phyloP scores from a whole-genome alignment of 805 yeast genomes.

The Martiniozyma abietophila region DNA sequence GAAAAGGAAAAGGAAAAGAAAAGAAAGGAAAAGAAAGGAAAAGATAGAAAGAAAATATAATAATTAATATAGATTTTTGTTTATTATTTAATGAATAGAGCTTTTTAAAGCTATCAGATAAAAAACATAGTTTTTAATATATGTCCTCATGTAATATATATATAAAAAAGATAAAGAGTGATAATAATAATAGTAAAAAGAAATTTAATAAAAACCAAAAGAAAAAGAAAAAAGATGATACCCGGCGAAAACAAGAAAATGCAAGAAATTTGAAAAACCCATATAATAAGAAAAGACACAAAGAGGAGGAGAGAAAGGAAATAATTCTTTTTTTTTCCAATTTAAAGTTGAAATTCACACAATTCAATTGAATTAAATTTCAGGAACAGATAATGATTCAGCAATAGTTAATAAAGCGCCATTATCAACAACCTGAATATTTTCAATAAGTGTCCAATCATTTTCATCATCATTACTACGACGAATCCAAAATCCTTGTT shows the following conservation, averaged over 20 bases:
- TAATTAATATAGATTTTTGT: too few species aligned
- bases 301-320: too few species aligned
- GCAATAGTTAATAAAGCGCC: slow-evolving; percentile 38
- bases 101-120: too few species aligned
- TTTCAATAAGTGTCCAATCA: slow-evolving; percentile 29
- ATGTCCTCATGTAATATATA: too few species aligned
- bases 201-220: neutral
- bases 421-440: slow-evolving; percentile 31
- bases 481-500: slow-evolving; percentile 6
- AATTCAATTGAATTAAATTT: slow-evolving; percentile 8
- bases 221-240: neutral
- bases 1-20: neutral
- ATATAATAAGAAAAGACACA: neutral
- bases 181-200: too few species aligned
- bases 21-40: too few species aligned
- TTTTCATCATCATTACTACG: slow-evolving; percentile 27
- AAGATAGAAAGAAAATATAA: slow-evolving; percentile 1
- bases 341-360: too few species aligned
- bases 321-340: too few species aligned
- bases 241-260: too few species aligned
- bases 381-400: slow-evolving; percentile 30
- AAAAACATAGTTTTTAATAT: too few species aligned
- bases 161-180: too few species aligned
- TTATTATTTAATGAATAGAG: too few species aligned
- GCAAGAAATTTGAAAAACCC: neutral